phyloP scores from a whole-genome alignment of 208 protist genomes.

The Leishmania mexicana region DNA sequence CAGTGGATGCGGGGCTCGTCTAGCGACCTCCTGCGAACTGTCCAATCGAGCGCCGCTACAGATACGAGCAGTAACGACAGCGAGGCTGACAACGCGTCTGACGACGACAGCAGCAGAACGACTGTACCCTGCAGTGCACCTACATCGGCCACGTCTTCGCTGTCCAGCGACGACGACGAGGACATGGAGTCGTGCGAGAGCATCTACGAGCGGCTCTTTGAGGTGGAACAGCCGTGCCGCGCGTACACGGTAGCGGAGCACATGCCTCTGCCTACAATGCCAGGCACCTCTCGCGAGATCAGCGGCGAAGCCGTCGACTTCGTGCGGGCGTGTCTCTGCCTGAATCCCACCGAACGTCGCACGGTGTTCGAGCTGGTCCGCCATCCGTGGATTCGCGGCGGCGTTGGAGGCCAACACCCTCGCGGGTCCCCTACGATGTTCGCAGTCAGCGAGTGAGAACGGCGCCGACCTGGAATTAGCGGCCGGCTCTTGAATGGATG shows the following conservation, averaged over 20 bases:
- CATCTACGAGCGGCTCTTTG: slow-evolving; percentile 36
- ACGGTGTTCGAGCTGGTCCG: slow-evolving; percentile 57
- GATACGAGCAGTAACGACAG: neutral
- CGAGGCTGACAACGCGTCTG: neutral
- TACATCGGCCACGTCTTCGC: neutral
- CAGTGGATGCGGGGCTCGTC: neutral
- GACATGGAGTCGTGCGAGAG: slow-evolving; percentile 6
- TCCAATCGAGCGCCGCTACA: neutral
- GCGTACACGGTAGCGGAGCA: slow-evolving; percentile 22
- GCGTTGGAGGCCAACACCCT: neutral
- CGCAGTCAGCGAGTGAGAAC: neutral
- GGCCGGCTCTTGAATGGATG: neutral
- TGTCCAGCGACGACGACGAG: neutral
- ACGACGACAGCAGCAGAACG: neutral
- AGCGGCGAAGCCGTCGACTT: slow-evolving; percentile 62
- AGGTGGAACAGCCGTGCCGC: slow-evolving; percentile 21
- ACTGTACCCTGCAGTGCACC: neutral
- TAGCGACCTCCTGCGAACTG: neutral
- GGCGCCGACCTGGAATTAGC: neutral
- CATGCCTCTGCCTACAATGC: slow-evolving; percentile 2
- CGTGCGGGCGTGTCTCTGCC: slow-evolving; percentile 45
- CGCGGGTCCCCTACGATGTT: neutral
- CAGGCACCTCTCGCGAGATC: slow-evolving; percentile 19
- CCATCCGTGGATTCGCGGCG: slow-evolving; percentile 57
- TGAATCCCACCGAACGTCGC: slow-evolving; percentile 46